These are phyloP conservation scores for Albugo candida DNA, from an alignment of 352 stramenopile genomes.

Conservation along the genomic window DNA sequence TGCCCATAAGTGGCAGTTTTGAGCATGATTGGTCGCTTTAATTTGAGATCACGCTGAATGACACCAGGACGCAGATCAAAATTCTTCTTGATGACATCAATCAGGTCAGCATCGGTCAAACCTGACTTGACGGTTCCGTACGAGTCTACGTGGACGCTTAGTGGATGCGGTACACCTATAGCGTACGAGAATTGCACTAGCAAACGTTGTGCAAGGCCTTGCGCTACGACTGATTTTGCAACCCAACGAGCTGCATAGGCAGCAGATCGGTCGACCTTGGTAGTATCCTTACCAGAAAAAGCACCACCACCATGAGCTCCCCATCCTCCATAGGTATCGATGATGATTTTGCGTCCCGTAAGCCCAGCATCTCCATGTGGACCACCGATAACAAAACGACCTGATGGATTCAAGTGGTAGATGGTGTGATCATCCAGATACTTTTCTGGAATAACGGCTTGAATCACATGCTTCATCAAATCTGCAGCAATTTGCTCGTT, in stretches of 20 bases:
- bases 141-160: constrained; percentile 95
- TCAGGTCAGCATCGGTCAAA: constrained; percentile 91
- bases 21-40: constrained; percentile 94
- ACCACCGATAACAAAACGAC: constrained; percentile 97
- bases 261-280: constrained; percentile 97
- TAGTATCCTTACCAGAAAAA: constrained; percentile 98
- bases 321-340: constrained; percentile 99
- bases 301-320: constrained; percentile 95
- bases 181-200: constrained; percentile 98
- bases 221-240: constrained; percentile 94
- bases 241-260: constrained; percentile 98
- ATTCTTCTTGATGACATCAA: constrained; percentile 98
- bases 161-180: constrained; percentile 93
- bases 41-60: constrained; percentile 95
- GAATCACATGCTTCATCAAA: constrained; percentile 98
- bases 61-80: constrained; percentile 96
- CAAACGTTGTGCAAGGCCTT: constrained; percentile 85
- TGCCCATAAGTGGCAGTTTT: constrained; percentile 99
- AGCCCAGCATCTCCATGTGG: constrained; percentile 97
- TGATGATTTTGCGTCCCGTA: constrained; percentile 98
- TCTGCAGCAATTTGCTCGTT: constrained; percentile 97
- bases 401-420: constrained; percentile 98
- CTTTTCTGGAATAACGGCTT: constrained; percentile 95
- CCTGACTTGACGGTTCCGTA: constrained; percentile 94
- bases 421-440: constrained; percentile 99